Conservation (phyloP, 2,329 filamentous ascomycete genomes). For the Scedosporium aurantiacum region DNA sequence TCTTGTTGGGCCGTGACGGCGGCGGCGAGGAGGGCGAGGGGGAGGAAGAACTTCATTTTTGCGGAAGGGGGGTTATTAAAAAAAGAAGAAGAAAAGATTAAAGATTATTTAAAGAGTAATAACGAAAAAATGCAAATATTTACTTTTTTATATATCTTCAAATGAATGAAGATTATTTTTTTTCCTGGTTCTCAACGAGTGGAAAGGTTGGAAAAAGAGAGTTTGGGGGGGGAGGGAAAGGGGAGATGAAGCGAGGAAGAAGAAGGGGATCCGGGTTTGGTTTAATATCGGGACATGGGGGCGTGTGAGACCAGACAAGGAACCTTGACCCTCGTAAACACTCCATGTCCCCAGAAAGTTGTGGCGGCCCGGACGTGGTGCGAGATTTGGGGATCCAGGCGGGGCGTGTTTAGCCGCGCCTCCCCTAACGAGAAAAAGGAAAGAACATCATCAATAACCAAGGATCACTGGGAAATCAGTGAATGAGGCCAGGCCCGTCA, state of each 20-base stretch:
- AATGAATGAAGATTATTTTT: background rate
- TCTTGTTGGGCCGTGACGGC: slow-evolving; percentile 17
- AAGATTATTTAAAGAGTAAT: slow-evolving; percentile 5
- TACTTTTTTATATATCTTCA: background rate
- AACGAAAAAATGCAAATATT: background rate
- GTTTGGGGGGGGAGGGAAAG: background rate
- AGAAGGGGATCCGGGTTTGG: background rate
- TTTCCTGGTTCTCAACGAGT: background rate
- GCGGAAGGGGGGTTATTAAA: slow-evolving; percentile 5
- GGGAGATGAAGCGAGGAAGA: background rate
- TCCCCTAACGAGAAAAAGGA: too few species aligned
- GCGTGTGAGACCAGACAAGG: too few species aligned
- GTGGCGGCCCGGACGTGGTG: too few species aligned
- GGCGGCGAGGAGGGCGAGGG: slow-evolving; percentile 24
- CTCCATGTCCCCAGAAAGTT: too few species aligned
- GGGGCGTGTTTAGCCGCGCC: too few species aligned
- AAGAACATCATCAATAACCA: too few species aligned
- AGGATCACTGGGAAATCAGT: too few species aligned
- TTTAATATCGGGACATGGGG: slow-evolving; percentile 1
- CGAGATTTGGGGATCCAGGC: too few species aligned
- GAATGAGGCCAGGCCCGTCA: too few species aligned
- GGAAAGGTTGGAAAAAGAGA: background rate
- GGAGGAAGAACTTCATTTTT: slow-evolving; percentile 36
- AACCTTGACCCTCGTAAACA: too few species aligned
- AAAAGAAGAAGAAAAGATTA: slow-evolving; percentile 6